Evolutionary conservation across 768 basidiomycete genomes (phyloP).

Genomic region (Trametes sanguinea): DNA sequence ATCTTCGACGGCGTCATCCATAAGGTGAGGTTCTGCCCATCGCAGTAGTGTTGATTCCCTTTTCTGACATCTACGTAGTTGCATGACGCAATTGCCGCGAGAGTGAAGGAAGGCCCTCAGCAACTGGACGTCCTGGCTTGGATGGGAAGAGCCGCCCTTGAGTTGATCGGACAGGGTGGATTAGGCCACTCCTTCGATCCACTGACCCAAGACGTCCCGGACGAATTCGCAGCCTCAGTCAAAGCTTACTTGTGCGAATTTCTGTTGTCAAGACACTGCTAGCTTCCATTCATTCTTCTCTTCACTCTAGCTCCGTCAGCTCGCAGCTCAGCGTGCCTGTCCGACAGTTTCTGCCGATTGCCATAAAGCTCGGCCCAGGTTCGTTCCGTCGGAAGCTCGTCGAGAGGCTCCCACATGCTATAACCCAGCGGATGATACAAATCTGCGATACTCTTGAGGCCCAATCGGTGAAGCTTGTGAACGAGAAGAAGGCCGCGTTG

Average conservation of each 20-base stretch:
- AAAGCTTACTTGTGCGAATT: conserved; percentile 32
- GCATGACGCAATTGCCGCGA: neutral
- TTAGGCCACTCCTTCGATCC: conserved; percentile 41
- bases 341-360: conserved; percentile 14
- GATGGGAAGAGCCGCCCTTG: conserved; percentile 46
- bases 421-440: conserved; percentile 36
- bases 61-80: neutral
- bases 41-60: neutral
- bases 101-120: neutral
- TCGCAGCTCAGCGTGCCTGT: neutral
- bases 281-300: too few species aligned
- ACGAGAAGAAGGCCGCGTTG: conserved; percentile 39
- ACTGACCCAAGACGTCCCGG: conserved; percentile 34
- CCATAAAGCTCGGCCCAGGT: conserved; percentile 21
- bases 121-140: conserved; percentile 33
- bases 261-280: neutral
- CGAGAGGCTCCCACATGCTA: conserved; percentile 35
- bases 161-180: conserved; percentile 44
- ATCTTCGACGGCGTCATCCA: conserved; percentile 24
- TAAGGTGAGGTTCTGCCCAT: conserved; percentile 5
- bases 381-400: conserved; percentile 37
- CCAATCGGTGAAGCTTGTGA: conserved; percentile 37
- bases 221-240: conserved; percentile 7
- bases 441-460: conserved; percentile 38
- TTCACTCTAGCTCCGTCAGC: neutral